Evolutionary conservation across 2,329 filamentous ascomycete species (phyloP).

Genomic region (Calonectria pseudoreteaudii): DNA sequence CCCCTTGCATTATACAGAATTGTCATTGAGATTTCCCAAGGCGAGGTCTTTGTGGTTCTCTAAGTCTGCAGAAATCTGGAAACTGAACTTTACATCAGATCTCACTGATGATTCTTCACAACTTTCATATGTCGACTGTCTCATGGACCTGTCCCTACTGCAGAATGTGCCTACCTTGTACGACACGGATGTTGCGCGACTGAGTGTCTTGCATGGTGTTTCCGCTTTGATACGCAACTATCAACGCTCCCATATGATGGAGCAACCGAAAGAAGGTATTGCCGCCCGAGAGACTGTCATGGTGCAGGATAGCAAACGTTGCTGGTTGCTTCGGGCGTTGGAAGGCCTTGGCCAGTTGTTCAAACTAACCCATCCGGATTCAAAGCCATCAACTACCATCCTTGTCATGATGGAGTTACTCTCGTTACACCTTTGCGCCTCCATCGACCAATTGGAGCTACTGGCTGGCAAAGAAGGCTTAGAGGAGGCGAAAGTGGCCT

Average conservation of each 20-base stretch:
- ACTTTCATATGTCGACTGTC: not conserved
- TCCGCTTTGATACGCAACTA: not conserved
- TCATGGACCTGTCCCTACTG: not conserved
- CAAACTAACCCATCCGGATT: not conserved
- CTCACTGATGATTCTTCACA: not conserved
- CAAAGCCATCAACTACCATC: not conserved
- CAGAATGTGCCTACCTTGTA: not conserved
- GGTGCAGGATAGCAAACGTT: not conserved
- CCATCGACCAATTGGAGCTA: not conserved
- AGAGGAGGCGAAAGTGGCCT: not conserved
- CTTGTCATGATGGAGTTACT: not conserved
- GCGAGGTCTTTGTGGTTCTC: not conserved
- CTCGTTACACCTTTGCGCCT: not conserved
- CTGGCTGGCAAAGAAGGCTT: not conserved
- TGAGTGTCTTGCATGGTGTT: not conserved
- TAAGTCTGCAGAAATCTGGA: not conserved
- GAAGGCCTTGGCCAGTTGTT: not conserved
- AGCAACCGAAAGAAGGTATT: not conserved
- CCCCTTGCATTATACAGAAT: not conserved
- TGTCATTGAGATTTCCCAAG: not conserved
- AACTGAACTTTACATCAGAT: not conserved
- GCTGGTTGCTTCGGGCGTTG: not conserved
- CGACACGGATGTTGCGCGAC: not conserved
- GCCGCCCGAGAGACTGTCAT: not conserved
- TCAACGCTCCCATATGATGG: not conserved